phyloP scores from a whole-genome alignment of 768 basidiomycete genomes.

The Lentinula guzmanii region DNA sequence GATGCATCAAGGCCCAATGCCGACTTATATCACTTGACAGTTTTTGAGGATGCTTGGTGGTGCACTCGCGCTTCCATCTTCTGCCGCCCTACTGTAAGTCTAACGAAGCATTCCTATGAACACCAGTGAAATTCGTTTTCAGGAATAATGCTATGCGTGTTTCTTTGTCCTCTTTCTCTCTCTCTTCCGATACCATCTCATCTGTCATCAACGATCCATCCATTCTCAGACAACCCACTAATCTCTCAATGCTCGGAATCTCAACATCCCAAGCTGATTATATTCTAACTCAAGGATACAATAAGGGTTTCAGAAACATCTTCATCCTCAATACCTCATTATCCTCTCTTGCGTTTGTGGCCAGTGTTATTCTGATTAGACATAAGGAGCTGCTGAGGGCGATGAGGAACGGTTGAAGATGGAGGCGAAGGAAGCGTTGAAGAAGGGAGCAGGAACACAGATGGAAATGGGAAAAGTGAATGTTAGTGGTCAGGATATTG shows the following conservation, averaged over 20 bases:
- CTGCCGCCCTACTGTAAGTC: slow-evolving; percentile 48
- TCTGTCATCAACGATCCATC: slow-evolving; percentile 45
- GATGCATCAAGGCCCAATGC: background rate
- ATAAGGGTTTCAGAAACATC: slow-evolving; percentile 48
- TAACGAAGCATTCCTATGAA: no score
- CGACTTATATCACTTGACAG: slow-evolving; percentile 31
- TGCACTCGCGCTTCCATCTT: slow-evolving; percentile 59
- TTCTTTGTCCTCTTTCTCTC: slow-evolving; percentile 30
- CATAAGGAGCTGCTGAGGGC: slow-evolving; percentile 52
- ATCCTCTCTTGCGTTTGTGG: slow-evolving; percentile 46
- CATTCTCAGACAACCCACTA: slow-evolving; percentile 24
- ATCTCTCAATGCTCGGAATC: slow-evolving; percentile 21
- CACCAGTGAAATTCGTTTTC: background rate
- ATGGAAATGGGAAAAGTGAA: background rate
- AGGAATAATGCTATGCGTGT: slow-evolving; percentile 45
- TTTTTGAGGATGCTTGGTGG: slow-evolving; percentile 69
- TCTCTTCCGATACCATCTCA: slow-evolving; percentile 31
- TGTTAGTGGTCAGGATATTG: background rate
- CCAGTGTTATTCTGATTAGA: slow-evolving; percentile 54
- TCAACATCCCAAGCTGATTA: background rate
- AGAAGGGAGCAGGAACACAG: background rate
- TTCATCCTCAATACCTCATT: slow-evolving; percentile 58
- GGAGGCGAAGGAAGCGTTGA: slow-evolving; percentile 1
- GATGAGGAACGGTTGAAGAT: slow-evolving; percentile 46
- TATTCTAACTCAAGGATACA: slow-evolving; percentile 46